Base-by-base conservation (phyloP, 768 basidiomycete genomes). In the Favolaschia claudopus region DNA sequence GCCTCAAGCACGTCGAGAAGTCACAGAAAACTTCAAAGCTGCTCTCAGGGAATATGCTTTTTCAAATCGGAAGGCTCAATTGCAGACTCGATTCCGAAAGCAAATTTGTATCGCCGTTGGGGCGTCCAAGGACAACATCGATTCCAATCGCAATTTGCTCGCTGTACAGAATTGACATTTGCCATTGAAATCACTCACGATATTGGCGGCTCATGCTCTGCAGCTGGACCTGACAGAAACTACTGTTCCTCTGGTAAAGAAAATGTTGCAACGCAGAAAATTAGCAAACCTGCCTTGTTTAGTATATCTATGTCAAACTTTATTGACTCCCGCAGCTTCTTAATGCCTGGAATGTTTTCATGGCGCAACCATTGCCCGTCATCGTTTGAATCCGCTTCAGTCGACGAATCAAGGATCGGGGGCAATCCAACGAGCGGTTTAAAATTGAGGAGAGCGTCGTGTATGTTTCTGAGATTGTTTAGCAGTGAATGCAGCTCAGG, bases 161-260 rank as follows among this genome's bases (percentile, higher is more conserved):
- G n/a, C n/a, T n/a, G n/a, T n/a, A n/a, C n/a, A n/a, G n/a, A n/a
- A n/a, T n/a, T n/a, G n/a, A n/a, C n/a, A n/a, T n/a, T n/a, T n/a
- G n/a, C n/a, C n/a, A n/a, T n/a, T n/a, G n/a, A n/a, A n/a, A n/a
- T n/a, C n/a, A n/a, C n/a, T n/a, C n/a, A n/a, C n/a, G 89, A 89
- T 29, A 85, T 76, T 5, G 86, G 71, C 3, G 84, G 82, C 3
- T 81, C 72, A 17, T 77, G 70, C 20, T 69, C 76, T 32, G 77
- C 81, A 27, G 76, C 63, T 13, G 84, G 79, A 63, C 81, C 74
- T 47, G 79, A 76, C 47, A 89, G 80, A 67, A 87, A 87, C 88
- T 91, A 89, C 87, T 89, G 69, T 40, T 37, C 50, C 31, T 43
- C 38, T 29, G 37, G 56, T 58, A 31, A 44, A 43, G 53, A 49